These are phyloP conservation scores for Funneliformis mosseae DNA, from an alignment of 192 early-diverging fungal genomes.

Conservation along the genomic window DNA sequence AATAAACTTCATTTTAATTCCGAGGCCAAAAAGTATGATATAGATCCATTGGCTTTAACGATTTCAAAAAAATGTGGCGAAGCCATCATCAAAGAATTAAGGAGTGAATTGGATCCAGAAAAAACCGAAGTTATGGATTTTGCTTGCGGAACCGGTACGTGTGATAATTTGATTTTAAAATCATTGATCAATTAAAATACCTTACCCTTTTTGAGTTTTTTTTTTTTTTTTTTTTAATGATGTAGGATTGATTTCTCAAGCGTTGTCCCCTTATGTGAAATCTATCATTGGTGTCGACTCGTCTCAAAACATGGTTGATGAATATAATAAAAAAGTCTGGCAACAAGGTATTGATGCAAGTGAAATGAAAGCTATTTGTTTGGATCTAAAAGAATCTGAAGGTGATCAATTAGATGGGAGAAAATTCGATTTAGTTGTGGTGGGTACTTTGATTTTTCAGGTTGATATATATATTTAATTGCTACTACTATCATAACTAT, in stretches of 20 bases:
- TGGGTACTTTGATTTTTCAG: not conserved
- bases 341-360: conserved; percentile 24
- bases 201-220: not conserved
- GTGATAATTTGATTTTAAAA: not conserved
- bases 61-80: conserved; percentile 21
- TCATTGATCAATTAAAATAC: not conserved
- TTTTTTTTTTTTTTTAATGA: not conserved
- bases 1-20: not conserved
- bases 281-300: conserved; percentile 26
- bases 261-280: conserved; percentile 12
- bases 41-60: not conserved
- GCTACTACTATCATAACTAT: no score
- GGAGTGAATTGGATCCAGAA: not conserved
- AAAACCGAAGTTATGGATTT: conserved; percentile 28
- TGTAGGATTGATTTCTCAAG: conserved; percentile 26
- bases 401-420: conserved; percentile 28
- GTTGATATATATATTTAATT: no score
- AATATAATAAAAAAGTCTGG: conserved; percentile 29
- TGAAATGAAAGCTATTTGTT: conserved; percentile 34
- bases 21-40: not conserved
- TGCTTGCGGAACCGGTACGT: conserved; percentile 32
- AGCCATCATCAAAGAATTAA: conserved; percentile 6
- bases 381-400: conserved; percentile 16
- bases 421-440: conserved; percentile 33
- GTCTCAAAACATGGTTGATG: conserved; percentile 20